Evolutionary conservation across 108 stramenopile genomes (phyloP).

Genomic region (Nitzschia sp.): DNA sequence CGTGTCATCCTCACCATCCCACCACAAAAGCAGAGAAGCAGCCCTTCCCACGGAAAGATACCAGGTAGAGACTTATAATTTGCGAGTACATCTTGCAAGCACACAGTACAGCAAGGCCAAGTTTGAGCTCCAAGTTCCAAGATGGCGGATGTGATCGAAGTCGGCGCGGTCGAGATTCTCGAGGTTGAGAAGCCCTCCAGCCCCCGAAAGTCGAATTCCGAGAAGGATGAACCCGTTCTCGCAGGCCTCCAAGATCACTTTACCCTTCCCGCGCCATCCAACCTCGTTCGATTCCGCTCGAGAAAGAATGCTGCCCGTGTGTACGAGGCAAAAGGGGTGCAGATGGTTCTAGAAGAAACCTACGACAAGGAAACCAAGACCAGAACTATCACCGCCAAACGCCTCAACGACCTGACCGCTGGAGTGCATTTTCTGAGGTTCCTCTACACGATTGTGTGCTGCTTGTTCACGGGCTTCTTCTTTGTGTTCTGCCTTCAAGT

Average conservation of each 20-base stretch:
- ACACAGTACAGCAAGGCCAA: too few species aligned
- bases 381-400: slow-evolving; percentile 43
- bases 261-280: slow-evolving; percentile 45
- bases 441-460: slow-evolving; percentile 53
- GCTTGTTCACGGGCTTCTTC: slow-evolving; percentile 59
- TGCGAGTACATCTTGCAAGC: too few species aligned
- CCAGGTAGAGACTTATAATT: too few species aligned
- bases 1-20: too few species aligned
- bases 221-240: slow-evolving; percentile 15
- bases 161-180: neutral
- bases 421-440: slow-evolving; percentile 39
- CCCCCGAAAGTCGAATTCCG: neutral
- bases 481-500: slow-evolving; percentile 72
- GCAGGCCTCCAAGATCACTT: slow-evolving; percentile 53
- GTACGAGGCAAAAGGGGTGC: slow-evolving; percentile 35
- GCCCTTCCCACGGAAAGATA: too few species aligned
- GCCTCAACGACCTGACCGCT: slow-evolving; percentile 30
- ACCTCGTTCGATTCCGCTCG: slow-evolving; percentile 46
- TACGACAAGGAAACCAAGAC: slow-evolving; percentile 21
- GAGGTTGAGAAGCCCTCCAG: neutral
- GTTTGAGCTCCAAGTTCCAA: too few species aligned
- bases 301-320: slow-evolving; percentile 40
- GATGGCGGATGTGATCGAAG: too few species aligned
- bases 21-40: too few species aligned
- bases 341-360: slow-evolving; percentile 53